Evolutionary conservation across 768 basidiomycete species (phyloP), one percentile per base, ranked within the genome.

Genomic region (Candolleomyces eurysporus): DNA sequence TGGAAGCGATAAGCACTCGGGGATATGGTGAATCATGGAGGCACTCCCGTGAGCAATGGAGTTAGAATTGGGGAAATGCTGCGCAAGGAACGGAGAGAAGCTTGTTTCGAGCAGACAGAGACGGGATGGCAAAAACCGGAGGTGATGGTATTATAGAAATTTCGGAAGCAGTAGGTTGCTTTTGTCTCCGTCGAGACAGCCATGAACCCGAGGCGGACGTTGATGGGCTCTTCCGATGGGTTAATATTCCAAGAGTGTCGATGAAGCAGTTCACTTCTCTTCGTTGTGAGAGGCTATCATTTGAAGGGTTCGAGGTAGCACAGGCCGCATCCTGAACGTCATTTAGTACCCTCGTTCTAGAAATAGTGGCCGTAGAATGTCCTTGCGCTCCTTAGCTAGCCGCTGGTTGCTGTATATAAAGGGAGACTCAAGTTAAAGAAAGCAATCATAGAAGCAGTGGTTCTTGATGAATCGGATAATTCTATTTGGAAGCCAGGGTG

Each of bases 361-460:
- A 76, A 76, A 78, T 16, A 75, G 52, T 9, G 74, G 74, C 0
- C 64, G 66, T 14, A 78, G 43, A n/a, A 73, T 65, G 11, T 72
- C 67, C 19, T 68, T 66, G 7, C 72, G 66, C 17, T 59, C 65
- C 59, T 72, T 75, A 2, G 71, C 68, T 8, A 63, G 58, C 39
- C 65, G 60, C 17, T 65, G 64, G 57, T 73, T 70, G 0, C 59
- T 65, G 31, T 62, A 67, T 31, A 69, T 68, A 50, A 76, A 71
- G 0, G 73, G 69, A 4, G 74, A 71, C 22, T 66, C 59, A 17
- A 61, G 58, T 13, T 67, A 63, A 26, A 69, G 61, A 49, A 73
- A 71, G 14, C 61, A 61, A n/a, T 65, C 57, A 57, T 72, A 75
- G 52, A 75, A 70, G 4, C 22, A 43, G 1, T 64, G 59, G 36